Base-by-base conservation (phyloP, 1,284 basidiomycete species). In the Lentinus polychrous region DNA sequence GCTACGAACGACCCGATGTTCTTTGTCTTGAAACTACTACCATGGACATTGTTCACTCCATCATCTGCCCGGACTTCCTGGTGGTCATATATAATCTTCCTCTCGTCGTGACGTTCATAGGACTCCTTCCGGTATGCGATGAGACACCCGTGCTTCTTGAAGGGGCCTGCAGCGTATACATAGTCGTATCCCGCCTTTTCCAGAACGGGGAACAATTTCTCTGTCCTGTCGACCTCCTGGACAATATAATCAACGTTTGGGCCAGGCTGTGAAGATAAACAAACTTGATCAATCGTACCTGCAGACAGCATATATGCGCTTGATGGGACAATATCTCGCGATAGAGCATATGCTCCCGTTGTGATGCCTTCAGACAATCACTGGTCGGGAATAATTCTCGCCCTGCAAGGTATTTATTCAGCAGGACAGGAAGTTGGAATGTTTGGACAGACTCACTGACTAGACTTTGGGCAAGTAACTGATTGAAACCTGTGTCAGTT, bases 321-420 rank as follows among this genome's bases (percentile, higher is more conserved):
- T 75, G 59, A 49, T 85, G 78, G 2, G 74, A 72, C 20, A 78
- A 65, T 24, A 94, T 73, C 64, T 94, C 92, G 42, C 73, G 71
- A 54, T 81, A 75, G 10, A 91, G 67, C 85, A 94, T 86, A 11
- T 79, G 75, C 55, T 83, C 79, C 52, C 92, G 73, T 61, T 87
- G 79, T 18, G 60, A 60, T 45, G 80, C 84, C 66, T 86, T 88
- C 46, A 94, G 69, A 59, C 89, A 92, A 59, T 89, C 81, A 57
- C 85, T 86, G 6, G 80, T 84, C 2, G 91, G 91, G 59, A 94
- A 94, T 37, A 94, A 72, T 46, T 91, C 82, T 39, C 91, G 77
- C 33, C 91, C 91, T 93, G 38, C 46, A 36, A 45, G 5, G 24
- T 39, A 33, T 37, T 23, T 36, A 38, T 17, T 36, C 24, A 40